phyloP scores from a whole-genome alignment of 768 basidiomycete species.

The Neoboletus brunneissimus region DNA sequence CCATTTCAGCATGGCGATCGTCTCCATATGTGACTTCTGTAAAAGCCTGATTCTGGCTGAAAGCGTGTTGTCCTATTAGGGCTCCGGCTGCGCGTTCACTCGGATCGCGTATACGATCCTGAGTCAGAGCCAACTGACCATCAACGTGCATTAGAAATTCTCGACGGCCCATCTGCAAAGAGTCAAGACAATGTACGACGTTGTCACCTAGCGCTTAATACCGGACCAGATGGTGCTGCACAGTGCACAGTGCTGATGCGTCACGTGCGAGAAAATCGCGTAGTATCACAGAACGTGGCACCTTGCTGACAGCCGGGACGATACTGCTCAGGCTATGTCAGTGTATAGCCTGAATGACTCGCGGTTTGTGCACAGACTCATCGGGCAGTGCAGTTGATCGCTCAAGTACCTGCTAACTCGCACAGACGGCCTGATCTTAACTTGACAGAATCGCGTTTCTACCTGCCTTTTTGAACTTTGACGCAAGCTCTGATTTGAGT shows the following conservation, averaged over 20 bases:
- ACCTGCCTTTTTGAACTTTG: neutral
- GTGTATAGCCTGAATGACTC: neutral
- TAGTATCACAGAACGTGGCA: too few species aligned
- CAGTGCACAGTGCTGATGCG: too few species aligned
- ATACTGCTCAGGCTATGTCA: too few species aligned
- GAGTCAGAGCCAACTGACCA: neutral
- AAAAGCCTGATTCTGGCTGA: too few species aligned
- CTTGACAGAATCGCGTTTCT: neutral
- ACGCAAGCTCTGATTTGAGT: neutral
- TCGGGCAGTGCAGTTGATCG: too few species aligned
- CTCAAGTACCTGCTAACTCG: neutral
- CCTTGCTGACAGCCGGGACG: too few species aligned
- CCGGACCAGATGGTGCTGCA: too few species aligned
- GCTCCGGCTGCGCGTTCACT: neutral
- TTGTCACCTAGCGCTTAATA: too few species aligned
- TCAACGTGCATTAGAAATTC: too few species aligned
- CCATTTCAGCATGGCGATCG: slow-evolving; percentile 85
- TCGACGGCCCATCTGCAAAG: neutral
- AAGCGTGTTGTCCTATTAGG: neutral
- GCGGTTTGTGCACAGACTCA: neutral
- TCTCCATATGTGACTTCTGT: slow-evolving; percentile 49
- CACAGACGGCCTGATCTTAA: neutral
- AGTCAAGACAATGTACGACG: too few species aligned
- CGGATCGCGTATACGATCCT: too few species aligned
- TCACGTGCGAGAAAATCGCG: too few species aligned